These are phyloP conservation scores for Russula olivacea DNA, from an alignment of 768 basidiomycete species.

Conservation along the genomic window DNA sequence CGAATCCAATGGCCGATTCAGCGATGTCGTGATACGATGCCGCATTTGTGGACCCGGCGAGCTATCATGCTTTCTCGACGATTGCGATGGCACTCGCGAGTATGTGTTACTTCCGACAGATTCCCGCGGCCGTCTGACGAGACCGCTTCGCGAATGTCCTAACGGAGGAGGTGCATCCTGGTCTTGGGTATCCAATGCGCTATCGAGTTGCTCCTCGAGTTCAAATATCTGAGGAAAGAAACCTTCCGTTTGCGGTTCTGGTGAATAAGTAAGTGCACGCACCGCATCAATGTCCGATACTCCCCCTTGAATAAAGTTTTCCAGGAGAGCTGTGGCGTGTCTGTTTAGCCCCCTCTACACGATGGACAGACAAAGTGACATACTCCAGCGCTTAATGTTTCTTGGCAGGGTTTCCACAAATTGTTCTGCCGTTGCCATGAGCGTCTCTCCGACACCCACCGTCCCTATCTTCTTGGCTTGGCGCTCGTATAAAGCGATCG, in stretches of 20 bases:
- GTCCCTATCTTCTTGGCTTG: constrained; percentile 67
- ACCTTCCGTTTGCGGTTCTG: neutral
- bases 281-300: constrained; percentile 72
- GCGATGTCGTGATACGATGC: constrained; percentile 40
- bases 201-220: constrained; percentile 59
- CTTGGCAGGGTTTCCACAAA: constrained; percentile 72
- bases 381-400: constrained; percentile 66
- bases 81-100: constrained; percentile 11
- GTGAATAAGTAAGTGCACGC: constrained; percentile 27
- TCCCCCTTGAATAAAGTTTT: constrained; percentile 61
- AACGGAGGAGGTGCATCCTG: constrained; percentile 27
- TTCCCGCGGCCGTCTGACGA: constrained; percentile 23
- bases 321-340: constrained; percentile 59
- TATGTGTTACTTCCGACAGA: constrained; percentile 1
- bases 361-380: constrained; percentile 29
- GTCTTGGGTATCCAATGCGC: constrained; percentile 51
- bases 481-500: constrained; percentile 81
- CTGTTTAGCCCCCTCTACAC: neutral
- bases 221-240: constrained; percentile 58
- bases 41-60: constrained; percentile 27
- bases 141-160: constrained; percentile 33
- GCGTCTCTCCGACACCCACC: constrained; percentile 64
- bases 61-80: constrained; percentile 10
- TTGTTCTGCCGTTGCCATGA: constrained; percentile 60
- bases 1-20: constrained; percentile 36